Percentiles rank a stretch among this genome's conserved stretches.
These are phyloP conservation scores for Gnomoniopsis smithogilvyi DNA, from an alignment of 2,329 filamentous ascomycete genomes.

Conservation along the genomic window DNA sequence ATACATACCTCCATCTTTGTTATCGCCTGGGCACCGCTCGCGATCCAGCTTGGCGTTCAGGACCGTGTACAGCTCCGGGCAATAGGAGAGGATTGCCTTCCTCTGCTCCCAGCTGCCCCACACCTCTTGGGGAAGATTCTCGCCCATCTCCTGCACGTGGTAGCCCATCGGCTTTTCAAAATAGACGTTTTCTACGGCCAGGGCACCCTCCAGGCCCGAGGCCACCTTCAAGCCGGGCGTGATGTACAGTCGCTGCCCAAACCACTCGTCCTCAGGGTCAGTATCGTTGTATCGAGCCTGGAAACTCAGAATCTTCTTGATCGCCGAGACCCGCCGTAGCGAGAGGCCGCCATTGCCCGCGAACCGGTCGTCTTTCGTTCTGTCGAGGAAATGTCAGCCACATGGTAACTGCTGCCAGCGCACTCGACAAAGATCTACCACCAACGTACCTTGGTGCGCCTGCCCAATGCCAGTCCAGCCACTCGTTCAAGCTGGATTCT, in stretches of 20 bases:
- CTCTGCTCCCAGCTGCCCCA: constrained; percentile 47
- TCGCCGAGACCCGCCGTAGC: constrained; percentile 49
- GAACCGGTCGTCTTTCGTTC: constrained; percentile 29
- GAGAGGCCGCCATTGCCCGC: constrained; percentile 52
- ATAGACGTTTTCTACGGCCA: constrained; percentile 26
- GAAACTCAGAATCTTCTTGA: constrained; percentile 48
- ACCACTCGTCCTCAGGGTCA: constrained; percentile 56
- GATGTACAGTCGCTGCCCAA: constrained; percentile 49
- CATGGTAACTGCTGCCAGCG: not conserved
- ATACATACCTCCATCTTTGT: constrained; percentile 12
- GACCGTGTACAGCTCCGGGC: constrained; percentile 57
- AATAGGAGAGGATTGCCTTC: constrained; percentile 53
- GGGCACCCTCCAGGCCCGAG: constrained; percentile 20
- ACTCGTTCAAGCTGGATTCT: constrained; percentile 43
- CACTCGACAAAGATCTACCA: not conserved
- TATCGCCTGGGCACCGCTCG: constrained; percentile 17
- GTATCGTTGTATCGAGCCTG: constrained; percentile 40
- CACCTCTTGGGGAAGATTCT: constrained; percentile 39
- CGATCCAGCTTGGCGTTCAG: constrained; percentile 37
- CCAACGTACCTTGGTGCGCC: constrained; percentile 43
- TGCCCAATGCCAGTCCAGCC: constrained; percentile 51
- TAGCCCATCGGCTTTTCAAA: constrained; percentile 49
- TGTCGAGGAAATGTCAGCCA: not conserved
- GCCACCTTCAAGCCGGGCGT: constrained; percentile 46
- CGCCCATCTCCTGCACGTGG: constrained; percentile 50